phyloP scores from a whole-genome alignment of 2,329 filamentous ascomycete species.

The Aureobasidium pullulans region DNA sequence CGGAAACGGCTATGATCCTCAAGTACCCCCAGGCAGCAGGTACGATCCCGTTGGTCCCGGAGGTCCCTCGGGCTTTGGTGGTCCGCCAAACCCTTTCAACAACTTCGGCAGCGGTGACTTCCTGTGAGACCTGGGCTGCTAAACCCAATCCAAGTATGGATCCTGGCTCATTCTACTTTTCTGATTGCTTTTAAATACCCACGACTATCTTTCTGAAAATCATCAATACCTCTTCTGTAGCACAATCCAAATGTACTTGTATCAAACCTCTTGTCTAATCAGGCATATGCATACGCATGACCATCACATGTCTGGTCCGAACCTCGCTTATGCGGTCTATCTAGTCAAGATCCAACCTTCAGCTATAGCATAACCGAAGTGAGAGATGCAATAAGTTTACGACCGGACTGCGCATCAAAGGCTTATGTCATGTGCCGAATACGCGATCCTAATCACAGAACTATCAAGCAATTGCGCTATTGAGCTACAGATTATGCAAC shows the following conservation, averaged over 20 bases:
- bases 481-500: background rate
- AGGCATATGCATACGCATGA: too few species aligned
- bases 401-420: background rate
- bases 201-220: too few species aligned
- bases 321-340: too few species aligned
- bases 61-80: constrained; percentile 40
- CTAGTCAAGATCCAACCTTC: too few species aligned
- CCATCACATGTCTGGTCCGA: too few species aligned
- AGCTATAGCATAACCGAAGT: too few species aligned
- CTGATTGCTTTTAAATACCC: background rate
- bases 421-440: background rate
- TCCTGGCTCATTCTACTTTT: background rate
- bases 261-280: too few species aligned
- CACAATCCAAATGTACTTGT: too few species aligned
- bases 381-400: too few species aligned
- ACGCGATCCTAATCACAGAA: background rate
- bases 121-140: constrained; percentile 30
- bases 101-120: constrained; percentile 55
- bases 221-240: too few species aligned
- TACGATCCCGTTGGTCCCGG: constrained; percentile 83
- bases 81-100: constrained; percentile 52
- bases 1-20: constrained; percentile 53
- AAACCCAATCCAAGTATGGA: too few species aligned
- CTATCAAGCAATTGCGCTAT: background rate
- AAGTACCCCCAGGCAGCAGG: constrained; percentile 77